A percentile compares a stretch with the other conserved stretches of the same genome.
These are phyloP conservation scores for Penicillium maclennaniae DNA, from an alignment of 495 filamentous ascomycete genomes.

Conservation along the genomic window DNA sequence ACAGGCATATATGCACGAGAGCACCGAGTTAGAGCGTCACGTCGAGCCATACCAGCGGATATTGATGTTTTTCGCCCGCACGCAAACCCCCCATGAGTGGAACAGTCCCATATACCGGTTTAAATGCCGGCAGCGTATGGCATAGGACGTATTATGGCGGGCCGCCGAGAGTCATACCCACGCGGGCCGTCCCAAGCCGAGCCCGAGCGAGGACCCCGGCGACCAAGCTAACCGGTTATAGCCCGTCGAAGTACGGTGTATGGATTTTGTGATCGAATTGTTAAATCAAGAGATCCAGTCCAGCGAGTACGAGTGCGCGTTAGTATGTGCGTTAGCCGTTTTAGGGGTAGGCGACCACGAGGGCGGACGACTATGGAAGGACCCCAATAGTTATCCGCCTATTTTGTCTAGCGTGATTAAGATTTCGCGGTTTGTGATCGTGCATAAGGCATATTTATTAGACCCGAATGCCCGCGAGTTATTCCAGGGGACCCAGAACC, in stretches of 20 bases:
- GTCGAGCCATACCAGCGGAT: neutral
- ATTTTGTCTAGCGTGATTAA: neutral
- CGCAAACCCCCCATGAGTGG: neutral
- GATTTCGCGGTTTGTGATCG: neutral
- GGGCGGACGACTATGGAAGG: neutral
- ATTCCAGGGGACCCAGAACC: neutral
- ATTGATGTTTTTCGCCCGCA: neutral
- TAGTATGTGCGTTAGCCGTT: neutral
- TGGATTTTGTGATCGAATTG: neutral
- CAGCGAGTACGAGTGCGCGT: neutral
- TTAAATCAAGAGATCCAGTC: neutral
- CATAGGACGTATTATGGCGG: too few species aligned
- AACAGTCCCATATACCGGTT: slow-evolving; percentile 1
- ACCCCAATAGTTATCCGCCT: neutral
- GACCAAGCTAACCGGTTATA: too few species aligned
- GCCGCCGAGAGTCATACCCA: too few species aligned
- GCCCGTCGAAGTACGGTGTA: neutral
- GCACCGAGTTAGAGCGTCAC: neutral
- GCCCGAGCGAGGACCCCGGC: too few species aligned
- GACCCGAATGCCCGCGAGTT: neutral
- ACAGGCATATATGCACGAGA: neutral
- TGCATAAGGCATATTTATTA: neutral
- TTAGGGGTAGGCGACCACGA: neutral
- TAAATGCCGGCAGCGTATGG: too few species aligned
- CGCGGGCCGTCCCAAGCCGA: too few species aligned